Evolutionary conservation across 129 eudicot species (phyloP), one percentile per base, ranked within the genome.

Genomic region (Pulicaria dysenterica): DNA sequence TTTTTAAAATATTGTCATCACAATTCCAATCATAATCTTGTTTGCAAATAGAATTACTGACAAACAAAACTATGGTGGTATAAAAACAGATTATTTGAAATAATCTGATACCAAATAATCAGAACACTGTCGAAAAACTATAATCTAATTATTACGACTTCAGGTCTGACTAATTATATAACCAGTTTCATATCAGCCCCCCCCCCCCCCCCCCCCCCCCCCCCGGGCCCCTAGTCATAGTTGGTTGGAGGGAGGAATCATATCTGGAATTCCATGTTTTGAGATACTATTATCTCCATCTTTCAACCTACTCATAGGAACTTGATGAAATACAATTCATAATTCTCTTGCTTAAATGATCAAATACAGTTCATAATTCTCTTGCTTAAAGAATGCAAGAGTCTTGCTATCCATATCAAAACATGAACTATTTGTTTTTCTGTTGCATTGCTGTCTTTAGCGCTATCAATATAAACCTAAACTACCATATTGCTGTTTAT

Each of bases 401-500:
- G 6, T 50, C 4, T 24, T 58, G 41, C 15, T 41, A 9, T 24
- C 8, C 7, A 3, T 41, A 31, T 5, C 63, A 58, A 31, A 8
- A 34, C 15, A 24, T 58, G 15, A 58, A 41, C 42, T 58, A 58
- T 24, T 34, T 58, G 41, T 58, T 58, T 34, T 58, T 58, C 40
- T 58, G 4, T 34, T 58, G 63, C 63, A 31, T 4, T 58, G 41
- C 9, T 19, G 10, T 6, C 11, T 58, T 34, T 34, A 5, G 38
- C 46, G 58, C 46, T 8, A 59, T 47, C 47, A 47, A 48, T 42
- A 15, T 61, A 61, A 39, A 38, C 62, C 8, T 5, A 14, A 39
- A 44, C n/a, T 7, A 42, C 67, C 70, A 59, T 15, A 37, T 59
- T 47, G 55, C 11, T 15, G 47, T 46, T 61, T 59, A 56, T 59